Conservation (phyloP, 2,329 filamentous ascomycete species). For the Verticillium alfalfae region DNA sequence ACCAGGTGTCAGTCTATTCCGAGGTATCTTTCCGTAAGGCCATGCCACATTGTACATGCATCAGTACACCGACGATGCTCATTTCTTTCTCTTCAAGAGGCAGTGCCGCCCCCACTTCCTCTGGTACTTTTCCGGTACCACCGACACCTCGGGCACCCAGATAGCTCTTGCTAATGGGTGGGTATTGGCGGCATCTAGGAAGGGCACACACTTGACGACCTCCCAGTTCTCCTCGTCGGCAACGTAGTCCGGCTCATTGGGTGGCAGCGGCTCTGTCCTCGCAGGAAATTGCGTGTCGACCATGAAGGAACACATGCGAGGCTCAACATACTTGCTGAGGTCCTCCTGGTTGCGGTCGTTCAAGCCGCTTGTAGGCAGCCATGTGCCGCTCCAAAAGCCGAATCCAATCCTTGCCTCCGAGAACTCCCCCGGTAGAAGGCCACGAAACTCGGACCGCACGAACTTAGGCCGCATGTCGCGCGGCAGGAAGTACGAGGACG, state of each 20-base stretch:
- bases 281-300: conserved; percentile 79
- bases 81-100: conserved; percentile 56
- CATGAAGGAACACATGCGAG: conserved; percentile 72
- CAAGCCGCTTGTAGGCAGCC: conserved; percentile 75
- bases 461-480: conserved; percentile 82
- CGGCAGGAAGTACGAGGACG: conserved; percentile 86
- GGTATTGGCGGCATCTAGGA: conserved; percentile 76
- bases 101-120: conserved; percentile 89
- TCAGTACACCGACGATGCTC: neutral
- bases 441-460: conserved; percentile 82
- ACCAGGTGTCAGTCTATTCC: neutral
- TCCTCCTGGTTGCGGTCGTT: conserved; percentile 92
- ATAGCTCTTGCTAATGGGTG: conserved; percentile 68
- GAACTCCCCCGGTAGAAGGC: conserved; percentile 87
- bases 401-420: conserved; percentile 64
- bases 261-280: conserved; percentile 43
- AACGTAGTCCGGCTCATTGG: conserved; percentile 75
- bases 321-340: conserved; percentile 74
- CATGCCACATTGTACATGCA: neutral
- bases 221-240: conserved; percentile 74
- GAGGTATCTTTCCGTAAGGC: neutral
- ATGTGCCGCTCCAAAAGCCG: conserved; percentile 77
- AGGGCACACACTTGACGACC: conserved; percentile 65
- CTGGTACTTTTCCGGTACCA: conserved; percentile 64
- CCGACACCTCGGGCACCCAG: conserved; percentile 69